phyloP scores from a whole-genome alignment of 441 rosid species.

The Codiaeum variegatum region DNA sequence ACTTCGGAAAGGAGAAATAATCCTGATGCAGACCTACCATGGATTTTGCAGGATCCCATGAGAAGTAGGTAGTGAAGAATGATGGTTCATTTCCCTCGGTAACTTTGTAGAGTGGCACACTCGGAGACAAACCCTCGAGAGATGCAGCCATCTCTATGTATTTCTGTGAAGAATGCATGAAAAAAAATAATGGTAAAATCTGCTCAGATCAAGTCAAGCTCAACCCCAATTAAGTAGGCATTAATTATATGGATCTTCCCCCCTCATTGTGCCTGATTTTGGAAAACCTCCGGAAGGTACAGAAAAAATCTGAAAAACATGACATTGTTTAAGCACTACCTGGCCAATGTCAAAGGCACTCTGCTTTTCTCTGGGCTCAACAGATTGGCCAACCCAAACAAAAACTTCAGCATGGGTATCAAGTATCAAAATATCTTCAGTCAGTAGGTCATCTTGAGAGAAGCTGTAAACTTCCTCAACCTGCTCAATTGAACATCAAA shows the following conservation, averaged over 20 bases:
- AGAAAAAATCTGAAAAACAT: background rate
- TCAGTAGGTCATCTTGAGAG: slow-evolving; percentile 88
- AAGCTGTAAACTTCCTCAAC: slow-evolving; percentile 91
- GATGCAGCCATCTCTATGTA: slow-evolving; percentile 71
- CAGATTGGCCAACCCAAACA: slow-evolving; percentile 95
- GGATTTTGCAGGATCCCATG: slow-evolving; percentile 83
- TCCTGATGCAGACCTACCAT: slow-evolving; percentile 42
- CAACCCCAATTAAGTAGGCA: background rate
- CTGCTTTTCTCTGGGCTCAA: slow-evolving; percentile 84
- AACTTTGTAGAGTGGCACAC: slow-evolving; percentile 83
- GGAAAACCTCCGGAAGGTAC: background rate
- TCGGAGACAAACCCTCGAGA: slow-evolving; percentile 73
- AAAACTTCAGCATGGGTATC: slow-evolving; percentile 97
- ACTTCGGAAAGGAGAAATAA: slow-evolving; percentile 18
- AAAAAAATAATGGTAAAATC: slow-evolving; percentile 23
- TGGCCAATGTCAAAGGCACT: slow-evolving; percentile 86
- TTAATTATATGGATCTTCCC: background rate
- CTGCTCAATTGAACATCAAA: slow-evolving; percentile 38
- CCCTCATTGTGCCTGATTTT: background rate
- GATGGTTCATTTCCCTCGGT: slow-evolving; percentile 96
- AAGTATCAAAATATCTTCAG: slow-evolving; percentile 86
- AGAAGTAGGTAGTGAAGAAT: slow-evolving; percentile 86
- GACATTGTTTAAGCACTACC: slow-evolving; percentile 39
- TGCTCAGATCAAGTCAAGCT: slow-evolving; percentile 6
- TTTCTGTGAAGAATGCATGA: slow-evolving; percentile 51